These are phyloP conservation scores for Apodospora peruviana DNA, from an alignment of 495 filamentous ascomycete species.

Conservation along the genomic window DNA sequence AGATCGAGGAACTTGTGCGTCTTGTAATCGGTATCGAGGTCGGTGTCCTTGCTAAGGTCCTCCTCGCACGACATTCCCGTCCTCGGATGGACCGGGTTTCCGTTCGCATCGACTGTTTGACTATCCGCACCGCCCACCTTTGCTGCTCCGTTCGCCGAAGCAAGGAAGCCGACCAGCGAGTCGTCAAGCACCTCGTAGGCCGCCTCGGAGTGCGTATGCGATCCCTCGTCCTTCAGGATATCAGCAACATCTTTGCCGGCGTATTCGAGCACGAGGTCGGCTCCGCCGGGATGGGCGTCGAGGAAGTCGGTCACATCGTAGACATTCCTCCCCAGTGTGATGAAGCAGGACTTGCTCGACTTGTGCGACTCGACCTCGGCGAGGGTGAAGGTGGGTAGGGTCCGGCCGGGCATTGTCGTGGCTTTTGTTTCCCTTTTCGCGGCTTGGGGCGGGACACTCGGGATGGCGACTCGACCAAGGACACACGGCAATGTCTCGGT, in stretches of 20 bases:
- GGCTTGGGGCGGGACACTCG: too few species aligned
- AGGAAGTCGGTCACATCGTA: constrained; percentile 93
- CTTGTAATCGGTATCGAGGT: constrained; percentile 66
- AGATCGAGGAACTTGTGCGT: constrained; percentile 92
- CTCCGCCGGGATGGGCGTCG: constrained; percentile 83
- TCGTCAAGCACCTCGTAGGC: constrained; percentile 90
- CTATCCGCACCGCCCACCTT: constrained; percentile 1
- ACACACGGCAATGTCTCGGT: too few species aligned
- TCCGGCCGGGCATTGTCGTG: constrained; percentile 43
- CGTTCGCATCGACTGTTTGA: constrained; percentile 30
- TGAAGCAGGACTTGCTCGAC: constrained; percentile 80
- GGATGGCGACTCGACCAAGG: too few species aligned
- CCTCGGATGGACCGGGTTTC: constrained; percentile 50
- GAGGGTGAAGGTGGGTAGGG: constrained; percentile 70
- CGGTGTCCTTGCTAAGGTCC: constrained; percentile 81
- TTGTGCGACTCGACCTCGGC: constrained; percentile 80
- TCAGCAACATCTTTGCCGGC: constrained; percentile 79
- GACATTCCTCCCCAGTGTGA: constrained; percentile 82
- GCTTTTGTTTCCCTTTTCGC: too few species aligned
- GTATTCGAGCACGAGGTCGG: constrained; percentile 82
- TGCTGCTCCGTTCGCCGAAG: constrained; percentile 21
- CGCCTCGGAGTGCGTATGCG: constrained; percentile 79
- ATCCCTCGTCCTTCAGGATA: constrained; percentile 78
- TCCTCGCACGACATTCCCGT: constrained; percentile 84
- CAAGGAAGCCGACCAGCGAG: constrained; percentile 71